These are phyloP conservation scores for Nicotiana obtusifolia DNA, from an alignment of 257 asterid genomes.

Conservation along the genomic window DNA sequence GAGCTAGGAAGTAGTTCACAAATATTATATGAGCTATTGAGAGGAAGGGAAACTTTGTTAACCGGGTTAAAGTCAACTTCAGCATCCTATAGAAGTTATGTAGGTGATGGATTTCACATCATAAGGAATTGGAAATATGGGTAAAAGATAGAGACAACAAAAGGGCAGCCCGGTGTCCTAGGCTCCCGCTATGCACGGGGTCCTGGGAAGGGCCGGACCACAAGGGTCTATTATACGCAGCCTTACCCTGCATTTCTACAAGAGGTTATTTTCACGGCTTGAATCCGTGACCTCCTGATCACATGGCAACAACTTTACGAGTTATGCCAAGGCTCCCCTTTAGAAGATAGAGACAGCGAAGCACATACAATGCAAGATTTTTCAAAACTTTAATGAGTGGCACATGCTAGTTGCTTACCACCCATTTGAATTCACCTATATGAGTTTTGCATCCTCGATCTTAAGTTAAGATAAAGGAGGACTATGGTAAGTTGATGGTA, in stretches of 20 bases:
- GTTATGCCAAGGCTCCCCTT: too few relatives aligned
- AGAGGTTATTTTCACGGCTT: too few relatives aligned
- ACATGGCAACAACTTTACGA: too few relatives aligned
- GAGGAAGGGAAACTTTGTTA: not conserved
- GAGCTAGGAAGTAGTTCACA: not conserved
- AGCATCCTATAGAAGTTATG: not conserved
- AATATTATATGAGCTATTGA: not conserved
- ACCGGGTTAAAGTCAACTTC: not conserved
- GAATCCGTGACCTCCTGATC: too few relatives aligned
- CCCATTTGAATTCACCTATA: not conserved
- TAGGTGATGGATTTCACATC: not conserved
- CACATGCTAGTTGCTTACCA: conserved; percentile 1
- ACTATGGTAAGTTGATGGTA: not conserved
- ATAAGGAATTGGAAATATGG: not conserved
- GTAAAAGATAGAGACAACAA: not conserved
- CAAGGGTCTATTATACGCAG: too few relatives aligned
- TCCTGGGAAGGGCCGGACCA: too few relatives aligned
- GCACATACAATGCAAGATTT: not conserved
- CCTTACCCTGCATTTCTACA: too few relatives aligned
- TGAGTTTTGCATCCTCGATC: not conserved
- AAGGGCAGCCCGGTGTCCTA: too few relatives aligned
- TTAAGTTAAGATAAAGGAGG: not conserved
- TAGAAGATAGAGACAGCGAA: not conserved
- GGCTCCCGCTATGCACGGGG: too few relatives aligned
- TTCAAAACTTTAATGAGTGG: not conserved